Conservation (phyloP, 805 yeast species). For the Metschnikowia baotianmanensis region DNA sequence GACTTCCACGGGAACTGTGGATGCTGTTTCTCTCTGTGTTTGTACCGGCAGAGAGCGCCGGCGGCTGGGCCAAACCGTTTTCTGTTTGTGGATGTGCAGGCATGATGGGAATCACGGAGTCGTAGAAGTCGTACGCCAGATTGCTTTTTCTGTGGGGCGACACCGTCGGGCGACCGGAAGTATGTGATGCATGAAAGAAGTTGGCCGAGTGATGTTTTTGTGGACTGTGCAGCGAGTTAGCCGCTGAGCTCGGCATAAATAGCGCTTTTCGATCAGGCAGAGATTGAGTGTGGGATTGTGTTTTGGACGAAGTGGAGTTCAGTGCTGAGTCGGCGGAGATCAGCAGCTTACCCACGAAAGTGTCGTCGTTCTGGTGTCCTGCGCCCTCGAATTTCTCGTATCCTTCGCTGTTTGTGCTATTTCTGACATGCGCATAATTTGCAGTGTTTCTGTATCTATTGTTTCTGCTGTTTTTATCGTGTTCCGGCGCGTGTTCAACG, state of each 20-base stretch:
- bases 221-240: neutral
- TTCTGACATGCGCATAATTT: too few species aligned
- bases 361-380: too few species aligned
- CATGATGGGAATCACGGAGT: constrained; percentile 39
- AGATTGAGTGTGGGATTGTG: constrained; percentile 4
- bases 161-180: neutral
- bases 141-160: constrained; percentile 17
- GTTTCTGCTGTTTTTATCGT: neutral
- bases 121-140: constrained; percentile 43
- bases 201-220: too few species aligned
- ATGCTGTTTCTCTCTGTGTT: constrained; percentile 11
- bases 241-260: neutral
- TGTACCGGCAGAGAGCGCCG: neutral
- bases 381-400: too few species aligned
- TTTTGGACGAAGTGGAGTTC: neutral
- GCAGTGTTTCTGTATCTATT: neutral
- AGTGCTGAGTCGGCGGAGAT: neutral
- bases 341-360: constrained; percentile 6
- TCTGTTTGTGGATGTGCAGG: constrained; percentile 14
- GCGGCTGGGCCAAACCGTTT: constrained; percentile 10
- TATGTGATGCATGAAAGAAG: neutral
- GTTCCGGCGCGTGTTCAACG: constrained; percentile 4
- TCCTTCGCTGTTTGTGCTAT: too few species aligned
- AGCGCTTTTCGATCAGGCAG: constrained; percentile 6
- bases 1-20: constrained; percentile 12